Conservation (phyloP, 495 filamentous ascomycete species). For the Glarea lozoyensis region DNA sequence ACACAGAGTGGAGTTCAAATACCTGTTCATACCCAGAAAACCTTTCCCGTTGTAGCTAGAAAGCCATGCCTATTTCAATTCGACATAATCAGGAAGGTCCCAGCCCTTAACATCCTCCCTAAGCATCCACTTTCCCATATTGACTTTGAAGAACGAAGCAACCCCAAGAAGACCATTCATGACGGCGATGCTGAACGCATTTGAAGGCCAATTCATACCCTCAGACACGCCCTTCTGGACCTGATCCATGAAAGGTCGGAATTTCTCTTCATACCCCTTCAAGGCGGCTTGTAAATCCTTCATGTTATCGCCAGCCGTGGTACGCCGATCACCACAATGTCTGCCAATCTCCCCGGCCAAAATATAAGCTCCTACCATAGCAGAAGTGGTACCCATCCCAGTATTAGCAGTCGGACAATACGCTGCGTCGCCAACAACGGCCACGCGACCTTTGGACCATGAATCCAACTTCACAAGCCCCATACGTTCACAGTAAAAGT, state of each 20-base stretch:
- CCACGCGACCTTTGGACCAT: slow-evolving; percentile 26
- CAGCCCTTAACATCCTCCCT: slow-evolving; percentile 28
- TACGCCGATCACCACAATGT: too few species aligned
- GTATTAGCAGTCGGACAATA: slow-evolving; percentile 31
- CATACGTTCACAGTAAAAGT: slow-evolving; percentile 35
- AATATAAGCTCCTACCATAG: slow-evolving; percentile 41
- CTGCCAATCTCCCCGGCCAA: slow-evolving; percentile 42
- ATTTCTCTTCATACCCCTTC: slow-evolving; percentile 27
- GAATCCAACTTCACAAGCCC: slow-evolving; percentile 29
- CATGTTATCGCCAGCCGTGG: neutral
- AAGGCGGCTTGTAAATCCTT: slow-evolving; percentile 19
- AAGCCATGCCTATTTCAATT: too few species aligned
- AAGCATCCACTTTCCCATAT: slow-evolving; percentile 26
- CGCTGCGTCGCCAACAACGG: slow-evolving; percentile 20
- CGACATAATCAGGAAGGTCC: slow-evolving; percentile 34
- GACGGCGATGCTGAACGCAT: slow-evolving; percentile 24
- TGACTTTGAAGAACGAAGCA: slow-evolving; percentile 26
- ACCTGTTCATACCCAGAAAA: too few species aligned
- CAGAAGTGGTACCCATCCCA: slow-evolving; percentile 38
- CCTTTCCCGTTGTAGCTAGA: too few species aligned
- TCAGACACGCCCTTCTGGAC: slow-evolving; percentile 26
- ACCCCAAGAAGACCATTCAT: slow-evolving; percentile 24
- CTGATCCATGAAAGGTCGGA: slow-evolving; percentile 34
- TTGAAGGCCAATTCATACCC: too few species aligned
- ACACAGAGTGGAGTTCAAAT: too few species aligned